Conservation (phyloP, 805 yeast species). For the Priceomyces haplophilus region DNA sequence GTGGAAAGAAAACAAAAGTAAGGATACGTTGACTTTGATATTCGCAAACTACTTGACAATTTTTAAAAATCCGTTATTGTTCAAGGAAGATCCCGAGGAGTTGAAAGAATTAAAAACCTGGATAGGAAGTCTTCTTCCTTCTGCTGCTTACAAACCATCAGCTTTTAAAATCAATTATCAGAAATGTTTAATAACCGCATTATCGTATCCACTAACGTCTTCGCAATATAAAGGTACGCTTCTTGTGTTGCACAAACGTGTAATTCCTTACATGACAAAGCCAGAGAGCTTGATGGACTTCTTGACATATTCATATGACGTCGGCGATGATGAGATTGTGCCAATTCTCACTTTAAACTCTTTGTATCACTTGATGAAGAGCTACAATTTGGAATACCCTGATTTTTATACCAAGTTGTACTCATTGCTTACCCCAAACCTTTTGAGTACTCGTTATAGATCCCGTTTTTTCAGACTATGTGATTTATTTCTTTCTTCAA, state of each 20-base stretch:
- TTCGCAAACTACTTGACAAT: constrained; percentile 42
- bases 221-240: constrained; percentile 68
- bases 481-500: constrained; percentile 80
- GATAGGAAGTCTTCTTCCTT: constrained; percentile 31
- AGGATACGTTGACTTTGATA: constrained; percentile 18
- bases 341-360: constrained; percentile 85
- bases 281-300: constrained; percentile 92
- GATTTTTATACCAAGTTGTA: constrained; percentile 82
- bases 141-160: constrained; percentile 33
- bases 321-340: constrained; percentile 43
- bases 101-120: constrained; percentile 28
- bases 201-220: constrained; percentile 48
- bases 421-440: constrained; percentile 68
- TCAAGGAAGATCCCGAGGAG: constrained; percentile 24
- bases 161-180: constrained; percentile 67
- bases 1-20: constrained; percentile 15
- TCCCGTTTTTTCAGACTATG: constrained; percentile 85
- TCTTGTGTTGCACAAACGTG: constrained; percentile 72
- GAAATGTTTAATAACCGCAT: constrained; percentile 57
- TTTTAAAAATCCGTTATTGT: constrained; percentile 26
- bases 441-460: constrained; percentile 75
- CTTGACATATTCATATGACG: constrained; percentile 77
- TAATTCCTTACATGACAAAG: constrained; percentile 74
- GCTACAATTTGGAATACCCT: constrained; percentile 85
- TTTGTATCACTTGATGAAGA: constrained; percentile 77